Conservation (phyloP, 257 asterid genomes). For the Prunella vulgaris region DNA sequence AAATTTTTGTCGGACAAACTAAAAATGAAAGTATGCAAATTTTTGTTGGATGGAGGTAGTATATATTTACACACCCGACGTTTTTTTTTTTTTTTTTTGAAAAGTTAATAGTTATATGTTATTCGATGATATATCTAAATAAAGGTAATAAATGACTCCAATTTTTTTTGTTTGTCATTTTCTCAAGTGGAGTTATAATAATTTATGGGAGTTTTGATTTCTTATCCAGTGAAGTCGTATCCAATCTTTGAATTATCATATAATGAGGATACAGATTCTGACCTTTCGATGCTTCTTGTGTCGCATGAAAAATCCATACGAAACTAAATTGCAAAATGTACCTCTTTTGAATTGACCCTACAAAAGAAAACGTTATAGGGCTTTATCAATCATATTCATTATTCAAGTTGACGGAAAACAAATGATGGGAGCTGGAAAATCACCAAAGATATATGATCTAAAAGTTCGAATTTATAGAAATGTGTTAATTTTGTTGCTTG, state of each 20-base stretch:
- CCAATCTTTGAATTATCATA: neutral
- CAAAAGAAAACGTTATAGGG: neutral
- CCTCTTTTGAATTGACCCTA: slow-evolving; percentile 15
- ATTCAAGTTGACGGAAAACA: neutral
- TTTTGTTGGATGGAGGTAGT: too few relatives aligned
- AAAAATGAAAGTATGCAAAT: too few relatives aligned
- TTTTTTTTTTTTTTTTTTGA: too few relatives aligned
- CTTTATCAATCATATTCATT: slow-evolving; percentile 10
- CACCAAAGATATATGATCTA: too few relatives aligned
- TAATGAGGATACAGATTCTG: neutral
- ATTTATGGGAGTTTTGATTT: neutral
- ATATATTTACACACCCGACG: too few relatives aligned
- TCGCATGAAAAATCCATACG: neutral
- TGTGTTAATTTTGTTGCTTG: too few relatives aligned
- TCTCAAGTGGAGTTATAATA: neutral
- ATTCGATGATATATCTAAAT: too few relatives aligned
- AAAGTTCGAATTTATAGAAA: too few relatives aligned
- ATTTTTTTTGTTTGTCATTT: too few relatives aligned
- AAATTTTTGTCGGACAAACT: too few relatives aligned
- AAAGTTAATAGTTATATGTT: too few relatives aligned
- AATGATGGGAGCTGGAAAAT: neutral
- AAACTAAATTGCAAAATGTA: slow-evolving; percentile 8
- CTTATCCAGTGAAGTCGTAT: neutral
- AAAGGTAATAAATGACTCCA: too few relatives aligned
- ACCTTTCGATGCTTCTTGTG: neutral